These are phyloP conservation scores for Xanthoconium purpureum DNA, from an alignment of 768 basidiomycete species.

Conservation along the genomic window DNA sequence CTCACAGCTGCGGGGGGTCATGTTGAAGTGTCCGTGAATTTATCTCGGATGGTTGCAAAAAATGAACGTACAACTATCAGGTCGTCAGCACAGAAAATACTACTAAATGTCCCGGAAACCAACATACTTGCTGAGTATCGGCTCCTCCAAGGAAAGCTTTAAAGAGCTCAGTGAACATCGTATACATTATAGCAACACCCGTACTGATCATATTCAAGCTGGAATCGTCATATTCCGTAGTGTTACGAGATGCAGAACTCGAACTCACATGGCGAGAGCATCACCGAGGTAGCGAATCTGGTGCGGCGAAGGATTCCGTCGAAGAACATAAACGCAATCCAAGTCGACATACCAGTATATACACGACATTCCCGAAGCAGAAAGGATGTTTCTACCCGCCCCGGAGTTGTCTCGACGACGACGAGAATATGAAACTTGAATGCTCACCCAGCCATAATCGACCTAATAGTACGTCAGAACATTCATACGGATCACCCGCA, in stretches of 20 bases:
- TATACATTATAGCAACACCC: background rate
- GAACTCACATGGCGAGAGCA: slow-evolving; percentile 16
- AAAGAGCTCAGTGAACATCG: background rate
- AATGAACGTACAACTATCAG: slow-evolving; percentile 14
- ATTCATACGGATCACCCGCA: no score
- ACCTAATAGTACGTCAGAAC: slow-evolving; percentile 3
- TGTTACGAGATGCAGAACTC: background rate
- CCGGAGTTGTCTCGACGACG: background rate
- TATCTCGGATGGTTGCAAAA: background rate
- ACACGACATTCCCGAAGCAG: slow-evolving; percentile 17
- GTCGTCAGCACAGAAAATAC: background rate
- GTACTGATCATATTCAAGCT: slow-evolving; percentile 18
- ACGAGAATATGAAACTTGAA: background rate
- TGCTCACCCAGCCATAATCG: slow-evolving; percentile 20
- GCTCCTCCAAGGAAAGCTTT: slow-evolving; percentile 15
- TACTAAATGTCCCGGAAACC: background rate
- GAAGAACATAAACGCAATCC: background rate
- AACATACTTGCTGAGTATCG: slow-evolving; percentile 7
- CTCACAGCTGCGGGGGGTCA: slow-evolving; percentile 13
- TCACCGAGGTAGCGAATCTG: slow-evolving; percentile 28
- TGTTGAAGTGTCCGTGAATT: background rate
- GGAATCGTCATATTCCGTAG: background rate
- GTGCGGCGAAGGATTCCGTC: background rate
- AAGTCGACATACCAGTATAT: slow-evolving; percentile 18
- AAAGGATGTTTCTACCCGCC: slow-evolving; percentile 1